Conservation (phyloP, 495 filamentous ascomycete genomes). For the Talaromyces stipitatus region DNA sequence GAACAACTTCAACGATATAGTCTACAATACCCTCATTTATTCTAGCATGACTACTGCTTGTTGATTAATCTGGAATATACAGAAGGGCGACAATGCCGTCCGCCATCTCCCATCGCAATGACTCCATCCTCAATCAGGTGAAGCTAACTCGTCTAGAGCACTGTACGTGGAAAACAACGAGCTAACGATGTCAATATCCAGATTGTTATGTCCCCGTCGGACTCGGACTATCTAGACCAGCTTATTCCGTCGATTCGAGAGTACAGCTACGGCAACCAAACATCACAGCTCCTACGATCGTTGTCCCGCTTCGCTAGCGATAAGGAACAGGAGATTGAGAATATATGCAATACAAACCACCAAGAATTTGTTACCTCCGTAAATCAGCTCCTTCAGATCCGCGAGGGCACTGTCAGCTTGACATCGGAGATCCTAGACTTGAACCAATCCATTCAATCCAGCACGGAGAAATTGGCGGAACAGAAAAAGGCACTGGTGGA, state of each 20-base stretch:
- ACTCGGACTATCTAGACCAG: slow-evolving; percentile 91
- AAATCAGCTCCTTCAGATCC: slow-evolving; percentile 82
- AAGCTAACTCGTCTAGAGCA: not conserved
- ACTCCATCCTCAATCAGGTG: slow-evolving; percentile 38
- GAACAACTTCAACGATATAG: not conserved
- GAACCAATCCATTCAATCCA: slow-evolving; percentile 91
- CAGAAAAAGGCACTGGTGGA: slow-evolving; percentile 93
- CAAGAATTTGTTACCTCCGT: slow-evolving; percentile 93
- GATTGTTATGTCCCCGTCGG: slow-evolving; percentile 87
- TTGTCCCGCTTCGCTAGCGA: slow-evolving; percentile 75
- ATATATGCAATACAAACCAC: slow-evolving; percentile 89
- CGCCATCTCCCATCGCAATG: slow-evolving; percentile 20
- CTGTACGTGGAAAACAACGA: not conserved
- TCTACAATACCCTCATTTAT: not conserved
- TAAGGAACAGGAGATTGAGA: slow-evolving; percentile 86
- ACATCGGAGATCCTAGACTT: slow-evolving; percentile 88
- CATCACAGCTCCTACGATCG: slow-evolving; percentile 65
- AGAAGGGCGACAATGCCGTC: slow-evolving; percentile 9
- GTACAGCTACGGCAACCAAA: slow-evolving; percentile 68
- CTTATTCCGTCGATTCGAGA: slow-evolving; percentile 88
- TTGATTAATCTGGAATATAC: not conserved
- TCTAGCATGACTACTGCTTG: not conserved
- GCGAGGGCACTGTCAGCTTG: slow-evolving; percentile 77
- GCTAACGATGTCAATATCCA: slow-evolving; percentile 24
- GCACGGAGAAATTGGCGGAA: slow-evolving; percentile 86